Base-by-base conservation (phyloP, 176 grass and related monocot species). In the Thalia dealbata region DNA sequence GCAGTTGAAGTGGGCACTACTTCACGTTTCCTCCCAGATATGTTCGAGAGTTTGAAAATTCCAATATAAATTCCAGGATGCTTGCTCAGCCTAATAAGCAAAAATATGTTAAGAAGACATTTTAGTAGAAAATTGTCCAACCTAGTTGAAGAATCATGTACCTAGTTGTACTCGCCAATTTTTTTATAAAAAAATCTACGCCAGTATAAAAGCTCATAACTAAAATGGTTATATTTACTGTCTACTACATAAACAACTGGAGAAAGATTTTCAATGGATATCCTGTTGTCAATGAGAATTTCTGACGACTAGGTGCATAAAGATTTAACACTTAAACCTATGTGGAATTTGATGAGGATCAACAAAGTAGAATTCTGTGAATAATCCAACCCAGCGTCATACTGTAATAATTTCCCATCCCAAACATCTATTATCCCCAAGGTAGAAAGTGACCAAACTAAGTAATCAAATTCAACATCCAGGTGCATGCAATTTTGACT, bases 41-140 rank as follows among this genome's bases (percentile, higher is more conserved):
- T 88, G 76, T 92, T 96, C 25, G 89, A 88, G 75, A 96, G 75
- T 77, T 90, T 92, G 81, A 92, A 88, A 74, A 96, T 67, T 14
- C 84, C 87, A 71, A 96, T 85, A 77, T 96, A 96, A n/a, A 84
- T 96, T 96, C 42, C 75, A 81, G 56, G 87, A 61, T 88, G 80
- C 72, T 66, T 88, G 79, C 19, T 96, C 89, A 73, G 92, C 87
- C 92, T 96, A 71, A 13, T 12, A 35, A n/a, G 54, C 1, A 32
- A 11, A 35, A 32, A 16, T 14, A 65, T 4, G 35, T 10, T 16
- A 5, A 65, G 27, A 61, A 61, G 23, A 61, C 25, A 61, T 61
- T n/a, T n/a, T 11, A 25, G 2, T 8, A 23, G 56, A 24, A 11
- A 23, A 61, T 6, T 11, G 21, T 9, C 23, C n/a, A 21, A 60